phyloP scores from a whole-genome alignment of 2,329 filamentous ascomycete species.

The Nemania sp. region DNA sequence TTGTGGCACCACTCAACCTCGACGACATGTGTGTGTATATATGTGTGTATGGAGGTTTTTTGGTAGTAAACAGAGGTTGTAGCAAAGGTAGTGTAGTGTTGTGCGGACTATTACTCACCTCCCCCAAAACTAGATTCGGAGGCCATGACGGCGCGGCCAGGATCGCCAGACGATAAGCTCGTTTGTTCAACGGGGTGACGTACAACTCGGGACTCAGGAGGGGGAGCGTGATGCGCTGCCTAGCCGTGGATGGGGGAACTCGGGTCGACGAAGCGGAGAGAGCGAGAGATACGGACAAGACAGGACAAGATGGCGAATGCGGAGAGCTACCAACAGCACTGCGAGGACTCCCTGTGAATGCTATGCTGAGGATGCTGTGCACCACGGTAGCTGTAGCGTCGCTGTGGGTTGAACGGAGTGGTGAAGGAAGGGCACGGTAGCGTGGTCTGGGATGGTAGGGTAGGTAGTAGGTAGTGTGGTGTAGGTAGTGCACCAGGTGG shows the following conservation, averaged over 20 bases:
- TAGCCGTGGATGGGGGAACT: slow-evolving; percentile 13
- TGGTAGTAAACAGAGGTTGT: slow-evolving; percentile 17
- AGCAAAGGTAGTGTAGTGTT: not conserved
- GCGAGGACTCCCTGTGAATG: slow-evolving; percentile 12
- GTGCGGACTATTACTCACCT: slow-evolving; percentile 34
- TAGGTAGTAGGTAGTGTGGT: not conserved
- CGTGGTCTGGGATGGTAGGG: slow-evolving; percentile 16
- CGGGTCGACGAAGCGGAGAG: slow-evolving; percentile 16
- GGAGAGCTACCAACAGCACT: slow-evolving; percentile 16
- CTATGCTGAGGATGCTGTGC: not conserved
- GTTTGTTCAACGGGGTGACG: slow-evolving; percentile 21
- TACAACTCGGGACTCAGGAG: slow-evolving; percentile 8
- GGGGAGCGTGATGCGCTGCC: slow-evolving; percentile 21
- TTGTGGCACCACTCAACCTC: slow-evolving; percentile 18
- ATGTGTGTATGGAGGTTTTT: too few species aligned
- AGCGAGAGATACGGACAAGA: not conserved
- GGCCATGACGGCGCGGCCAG: slow-evolving; percentile 50
- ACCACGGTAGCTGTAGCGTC: not conserved
- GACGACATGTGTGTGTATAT: not conserved
- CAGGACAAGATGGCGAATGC: not conserved
- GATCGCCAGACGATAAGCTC: slow-evolving; percentile 38
- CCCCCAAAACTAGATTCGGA: slow-evolving; percentile 45
- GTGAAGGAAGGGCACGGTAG: slow-evolving; percentile 21
- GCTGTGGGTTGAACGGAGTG: slow-evolving; percentile 15
- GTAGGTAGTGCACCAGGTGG: not conserved